Conservation (phyloP, 2,329 filamentous ascomycete species). For the Fusarium xylarioides region DNA sequence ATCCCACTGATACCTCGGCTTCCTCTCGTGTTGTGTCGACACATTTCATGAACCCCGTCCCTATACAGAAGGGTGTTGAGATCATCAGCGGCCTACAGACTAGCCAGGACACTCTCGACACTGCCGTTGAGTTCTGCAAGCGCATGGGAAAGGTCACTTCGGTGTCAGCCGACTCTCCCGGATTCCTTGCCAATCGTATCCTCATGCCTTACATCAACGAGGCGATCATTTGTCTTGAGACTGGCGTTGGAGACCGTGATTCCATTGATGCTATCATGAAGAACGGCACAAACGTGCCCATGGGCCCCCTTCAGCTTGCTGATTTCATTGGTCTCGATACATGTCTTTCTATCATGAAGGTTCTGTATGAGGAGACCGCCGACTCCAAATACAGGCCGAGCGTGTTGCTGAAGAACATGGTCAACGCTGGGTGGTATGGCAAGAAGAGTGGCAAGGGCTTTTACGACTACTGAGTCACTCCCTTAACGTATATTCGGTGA, state of each 20-base stretch:
- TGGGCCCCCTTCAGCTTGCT: conserved; percentile 92
- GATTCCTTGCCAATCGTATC: conserved; percentile 95
- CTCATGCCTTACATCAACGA: conserved; percentile 99
- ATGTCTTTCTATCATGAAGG: conserved; percentile 96
- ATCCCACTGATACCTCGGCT: conserved; percentile 81
- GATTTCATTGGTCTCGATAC: conserved; percentile 99
- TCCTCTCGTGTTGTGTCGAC: conserved; percentile 92
- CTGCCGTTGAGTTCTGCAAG: conserved; percentile 85
- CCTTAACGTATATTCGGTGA: neutral
- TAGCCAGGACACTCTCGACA: conserved; percentile 80
- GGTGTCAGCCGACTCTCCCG: conserved; percentile 86
- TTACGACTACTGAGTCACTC: conserved; percentile 75
- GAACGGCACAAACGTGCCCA: conserved; percentile 97
- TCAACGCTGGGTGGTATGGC: conserved; percentile 95
- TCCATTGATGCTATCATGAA: conserved; percentile 99
- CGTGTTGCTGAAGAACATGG: conserved; percentile 91
- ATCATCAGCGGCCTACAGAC: conserved; percentile 97
- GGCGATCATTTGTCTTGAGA: conserved; percentile 94
- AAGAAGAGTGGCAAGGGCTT: conserved; percentile 98
- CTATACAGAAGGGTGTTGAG: conserved; percentile 95
- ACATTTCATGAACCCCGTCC: conserved; percentile 99
- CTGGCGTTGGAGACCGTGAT: conserved; percentile 85
- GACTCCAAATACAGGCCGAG: conserved; percentile 96
- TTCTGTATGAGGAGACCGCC: conserved; percentile 88
- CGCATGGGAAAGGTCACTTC: conserved; percentile 94